Evolutionary conservation across 208 protist genomes (phyloP), one percentile per base, ranked within the genome.

Genomic region (Acanthamoeba royreba): DNA sequence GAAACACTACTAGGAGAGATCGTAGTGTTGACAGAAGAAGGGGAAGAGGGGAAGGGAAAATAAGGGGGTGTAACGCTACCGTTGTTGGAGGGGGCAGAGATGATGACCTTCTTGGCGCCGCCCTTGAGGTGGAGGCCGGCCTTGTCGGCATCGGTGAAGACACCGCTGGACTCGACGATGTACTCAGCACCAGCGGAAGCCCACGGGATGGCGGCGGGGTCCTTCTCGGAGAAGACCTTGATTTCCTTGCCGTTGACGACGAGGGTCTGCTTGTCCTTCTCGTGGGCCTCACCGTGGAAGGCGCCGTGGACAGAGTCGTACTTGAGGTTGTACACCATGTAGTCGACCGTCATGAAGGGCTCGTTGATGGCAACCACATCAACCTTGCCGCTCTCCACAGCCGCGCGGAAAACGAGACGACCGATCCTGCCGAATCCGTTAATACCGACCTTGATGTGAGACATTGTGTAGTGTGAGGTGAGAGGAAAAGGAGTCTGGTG

Each of bases 161-260:
- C 96, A 92, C 99, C 99, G 45, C 99, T 99, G 4, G 99, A 99
- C 97, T 99, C 99, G 94, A 99, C 97, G 83, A 99, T 98, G 95
- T 99, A 98, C 42, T 99, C 98, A 79, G 98, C 99, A 55, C 98
- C 98, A 35, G 96, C 72, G 45, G 97, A 95, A 47, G 91, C 97
- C 99, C 99, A 99, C 77, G 97, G 97, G 89, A 99, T 99, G 69
- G 99, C 96, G 0, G 96, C 97, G 53, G 99, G 99, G 94, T 99
- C 97, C 89, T 90, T 94, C 83, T 95, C 55, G 42, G 93, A 52
- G 47, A 95, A 95, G 83, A 96, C 94, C 31, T 66, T 49, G 58
- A 98, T 97, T 19, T 58, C 79, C 7, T 95, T 61, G 49, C 96
- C 97, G 92, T 98, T 94, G 79, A 98, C 93, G 69, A 96, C 93